Evolutionary conservation across 345 rosid genomes (phyloP).

Genomic region (Linum trigynum): DNA sequence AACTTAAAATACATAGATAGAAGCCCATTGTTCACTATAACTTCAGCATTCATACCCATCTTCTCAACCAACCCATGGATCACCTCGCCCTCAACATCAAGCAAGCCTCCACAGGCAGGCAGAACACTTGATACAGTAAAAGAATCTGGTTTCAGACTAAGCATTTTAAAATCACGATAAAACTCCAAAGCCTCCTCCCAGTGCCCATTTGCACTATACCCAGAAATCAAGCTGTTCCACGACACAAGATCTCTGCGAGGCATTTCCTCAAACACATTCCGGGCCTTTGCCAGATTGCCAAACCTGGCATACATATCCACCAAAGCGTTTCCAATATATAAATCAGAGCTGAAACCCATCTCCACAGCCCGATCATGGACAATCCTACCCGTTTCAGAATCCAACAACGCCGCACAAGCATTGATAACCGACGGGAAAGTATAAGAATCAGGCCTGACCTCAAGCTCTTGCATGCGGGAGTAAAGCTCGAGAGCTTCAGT

Average conservation of each 20-base stretch:
- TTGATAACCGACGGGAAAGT: conserved; percentile 58
- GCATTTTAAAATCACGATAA: conserved; percentile 22
- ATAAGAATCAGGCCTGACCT: conserved; percentile 37
- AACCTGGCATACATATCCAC: conserved; percentile 54
- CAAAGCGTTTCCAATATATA: conserved; percentile 53
- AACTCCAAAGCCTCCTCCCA: conserved; percentile 35
- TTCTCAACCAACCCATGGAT: conserved; percentile 43
- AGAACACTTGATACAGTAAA: conserved; percentile 48
- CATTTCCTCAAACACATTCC: conserved; percentile 53
- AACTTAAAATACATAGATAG: conserved; percentile 58
- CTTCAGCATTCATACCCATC: conserved; percentile 33
- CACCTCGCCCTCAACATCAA: conserved; percentile 29
- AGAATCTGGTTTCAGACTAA: conserved; percentile 37
- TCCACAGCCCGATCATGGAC: conserved; percentile 31
- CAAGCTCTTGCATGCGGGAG: conserved; percentile 24
- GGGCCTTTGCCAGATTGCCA: conserved; percentile 34
- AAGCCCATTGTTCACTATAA: conserved; percentile 42
- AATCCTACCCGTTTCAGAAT: conserved; percentile 24
- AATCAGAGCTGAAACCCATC: conserved; percentile 36
- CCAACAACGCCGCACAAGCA: conserved; percentile 45
- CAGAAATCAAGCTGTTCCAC: conserved; percentile 58
- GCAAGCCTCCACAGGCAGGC: conserved; percentile 51
- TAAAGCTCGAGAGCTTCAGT: conserved; percentile 38
- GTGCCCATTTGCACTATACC: conserved; percentile 43
- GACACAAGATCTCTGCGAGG: conserved; percentile 44